Conservation (phyloP, 2,329 filamentous ascomycete species). For the Claviceps paspali region DNA sequence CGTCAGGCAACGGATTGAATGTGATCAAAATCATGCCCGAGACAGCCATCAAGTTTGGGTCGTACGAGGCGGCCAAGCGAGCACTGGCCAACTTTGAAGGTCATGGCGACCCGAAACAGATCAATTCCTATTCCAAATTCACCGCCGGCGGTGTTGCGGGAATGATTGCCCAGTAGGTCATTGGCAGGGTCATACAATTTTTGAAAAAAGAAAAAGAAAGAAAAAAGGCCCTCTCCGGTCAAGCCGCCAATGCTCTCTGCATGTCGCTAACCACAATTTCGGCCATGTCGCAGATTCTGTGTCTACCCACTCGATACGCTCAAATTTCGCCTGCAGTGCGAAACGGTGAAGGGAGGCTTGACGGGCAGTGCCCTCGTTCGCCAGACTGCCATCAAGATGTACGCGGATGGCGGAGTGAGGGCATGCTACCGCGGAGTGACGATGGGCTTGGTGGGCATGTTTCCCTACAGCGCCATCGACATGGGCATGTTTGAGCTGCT, state of each 20-base stretch:
- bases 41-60: constrained; percentile 95
- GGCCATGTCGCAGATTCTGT: constrained; percentile 44
- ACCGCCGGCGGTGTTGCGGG: constrained; percentile 80
- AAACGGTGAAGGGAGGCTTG: constrained; percentile 73
- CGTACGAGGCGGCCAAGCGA: constrained; percentile 89
- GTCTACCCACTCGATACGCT: constrained; percentile 89
- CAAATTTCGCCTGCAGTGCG: constrained; percentile 78
- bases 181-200: too few species aligned
- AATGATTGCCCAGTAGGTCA: constrained; percentile 80
- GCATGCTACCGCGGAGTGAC: constrained; percentile 84
- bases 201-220: too few species aligned
- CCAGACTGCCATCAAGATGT: constrained; percentile 78
- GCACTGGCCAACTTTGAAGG: constrained; percentile 76
- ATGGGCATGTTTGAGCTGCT: constrained; percentile 90
- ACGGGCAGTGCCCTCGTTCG: constrained; percentile 71
- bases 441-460: constrained; percentile 91
- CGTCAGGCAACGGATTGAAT: constrained; percentile 79
- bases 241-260: not conserved
- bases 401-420: constrained; percentile 54
- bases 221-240: too few species aligned
- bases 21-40: constrained; percentile 98
- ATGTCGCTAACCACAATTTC: not conserved
- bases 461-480: constrained; percentile 94
- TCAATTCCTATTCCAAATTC: constrained; percentile 78
- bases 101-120: constrained; percentile 63